Percentiles rank a stretch among this genome's conserved stretches.
Evolutionary conservation across 2,329 filamentous ascomycete species (phyloP).

Genomic region (Nigrospora osmanthi): DNA sequence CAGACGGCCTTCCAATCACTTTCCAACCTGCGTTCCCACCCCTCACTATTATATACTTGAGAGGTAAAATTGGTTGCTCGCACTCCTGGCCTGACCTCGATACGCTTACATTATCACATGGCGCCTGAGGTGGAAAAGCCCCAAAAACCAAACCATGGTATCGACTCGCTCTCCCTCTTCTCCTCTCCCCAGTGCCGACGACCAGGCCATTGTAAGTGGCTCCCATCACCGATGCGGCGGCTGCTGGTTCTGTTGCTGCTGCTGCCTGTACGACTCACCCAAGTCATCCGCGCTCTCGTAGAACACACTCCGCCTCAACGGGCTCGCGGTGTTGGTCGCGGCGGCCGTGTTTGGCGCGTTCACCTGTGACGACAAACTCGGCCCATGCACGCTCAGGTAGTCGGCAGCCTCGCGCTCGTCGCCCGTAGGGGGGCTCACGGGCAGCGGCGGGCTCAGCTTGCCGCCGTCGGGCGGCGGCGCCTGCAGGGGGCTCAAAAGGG

Average conservation of each 20-base stretch:
- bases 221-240: background rate
- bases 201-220: too few relatives aligned
- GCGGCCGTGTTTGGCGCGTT: background rate
- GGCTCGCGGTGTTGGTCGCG: conserved; percentile 9
- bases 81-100: too few relatives aligned
- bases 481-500: background rate
- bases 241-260: background rate
- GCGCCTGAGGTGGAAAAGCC: background rate
- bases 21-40: too few relatives aligned
- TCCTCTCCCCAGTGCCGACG: too few relatives aligned
- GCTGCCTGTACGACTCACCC: conserved; percentile 8
- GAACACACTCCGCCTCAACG: conserved; percentile 31
- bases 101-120: too few relatives aligned
- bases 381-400: conserved; percentile 13
- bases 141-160: background rate
- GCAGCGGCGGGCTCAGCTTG: conserved; percentile 1
- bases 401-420: conserved; percentile 14
- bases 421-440: conserved; percentile 18
- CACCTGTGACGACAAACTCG: conserved; percentile 3
- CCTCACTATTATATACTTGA: too few relatives aligned
- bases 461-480: background rate
- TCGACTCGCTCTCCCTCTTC: background rate
- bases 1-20: too few relatives aligned
- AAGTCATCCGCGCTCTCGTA: conserved; percentile 32
- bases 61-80: too few relatives aligned